These are phyloP conservation scores for Triangularia verruculosa DNA, from an alignment of 2,329 filamentous ascomycete genomes.

Conservation along the genomic window DNA sequence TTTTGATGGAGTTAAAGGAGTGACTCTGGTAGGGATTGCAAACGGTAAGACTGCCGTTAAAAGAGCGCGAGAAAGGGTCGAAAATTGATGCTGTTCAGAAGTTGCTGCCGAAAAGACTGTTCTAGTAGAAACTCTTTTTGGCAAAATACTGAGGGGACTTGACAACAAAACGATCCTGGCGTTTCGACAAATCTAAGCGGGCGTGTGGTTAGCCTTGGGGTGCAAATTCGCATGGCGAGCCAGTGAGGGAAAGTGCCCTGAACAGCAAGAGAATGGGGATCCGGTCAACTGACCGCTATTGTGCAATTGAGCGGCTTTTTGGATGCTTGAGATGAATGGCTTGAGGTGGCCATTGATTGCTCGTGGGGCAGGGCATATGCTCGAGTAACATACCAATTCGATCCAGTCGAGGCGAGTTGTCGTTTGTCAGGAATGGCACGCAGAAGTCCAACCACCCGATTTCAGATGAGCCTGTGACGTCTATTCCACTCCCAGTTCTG, in stretches of 20 bases:
- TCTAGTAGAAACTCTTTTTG: slow-evolving; percentile 2
- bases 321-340: neutral
- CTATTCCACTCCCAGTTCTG: neutral
- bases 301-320: neutral
- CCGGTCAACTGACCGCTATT: neutral
- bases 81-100: slow-evolving; percentile 4
- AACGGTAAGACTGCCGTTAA: slow-evolving; percentile 1
- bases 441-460: slow-evolving; percentile 14
- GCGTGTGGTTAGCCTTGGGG: neutral
- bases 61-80: neutral
- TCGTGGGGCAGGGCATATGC: slow-evolving; percentile 2
- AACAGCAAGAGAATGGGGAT: neutral
- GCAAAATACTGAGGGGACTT: neutral
- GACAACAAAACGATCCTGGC: slow-evolving; percentile 1
- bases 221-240: neutral
- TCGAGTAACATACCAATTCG: slow-evolving; percentile 12
- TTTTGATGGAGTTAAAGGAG: slow-evolving; percentile 18
- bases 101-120: neutral
- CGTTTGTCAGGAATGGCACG: slow-evolving; percentile 19
- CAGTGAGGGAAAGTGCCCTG: neutral
- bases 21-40: slow-evolving; percentile 10
- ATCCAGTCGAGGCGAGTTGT: slow-evolving; percentile 12
- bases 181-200: neutral
- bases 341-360: neutral
- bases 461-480: slow-evolving; percentile 7